A percentile compares a stretch with the other conserved stretches of the same genome.
These are phyloP conservation scores for Boletus albobrunnescens DNA, from an alignment of 1,284 basidiomycete species.

Conservation along the genomic window DNA sequence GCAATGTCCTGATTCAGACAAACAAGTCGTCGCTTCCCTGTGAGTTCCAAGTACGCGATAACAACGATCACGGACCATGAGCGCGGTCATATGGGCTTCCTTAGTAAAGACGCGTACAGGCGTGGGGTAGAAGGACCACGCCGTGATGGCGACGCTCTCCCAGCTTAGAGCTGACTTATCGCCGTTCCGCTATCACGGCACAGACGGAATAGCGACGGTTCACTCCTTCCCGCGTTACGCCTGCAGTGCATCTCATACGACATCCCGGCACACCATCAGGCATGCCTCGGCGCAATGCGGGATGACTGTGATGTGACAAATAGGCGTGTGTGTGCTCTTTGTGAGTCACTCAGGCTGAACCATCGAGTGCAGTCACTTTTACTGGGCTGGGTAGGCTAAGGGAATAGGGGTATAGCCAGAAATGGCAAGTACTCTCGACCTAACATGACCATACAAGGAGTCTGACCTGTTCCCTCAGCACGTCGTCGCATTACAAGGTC, in stretches of 20 bases:
- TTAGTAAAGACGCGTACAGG: not conserved
- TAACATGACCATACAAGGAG: constrained; percentile 29
- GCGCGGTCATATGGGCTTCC: not conserved
- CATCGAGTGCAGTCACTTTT: no score
- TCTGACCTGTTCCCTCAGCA: not conserved
- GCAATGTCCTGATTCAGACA: constrained; percentile 4
- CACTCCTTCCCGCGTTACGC: no score
- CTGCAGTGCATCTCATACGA: not conserved
- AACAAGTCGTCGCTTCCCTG: not conserved
- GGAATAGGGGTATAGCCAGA: constrained; percentile 2
- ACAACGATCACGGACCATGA: not conserved
- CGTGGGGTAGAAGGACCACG: not conserved
- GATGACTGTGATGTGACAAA: not conserved
- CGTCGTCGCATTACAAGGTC: constrained; percentile 1
- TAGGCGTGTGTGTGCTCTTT: not conserved
- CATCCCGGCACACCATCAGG: not conserved
- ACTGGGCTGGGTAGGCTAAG: no score
- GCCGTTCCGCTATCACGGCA: not conserved
- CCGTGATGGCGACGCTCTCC: not conserved
- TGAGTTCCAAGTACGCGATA: not conserved
- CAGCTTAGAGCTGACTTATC: constrained; percentile 7
- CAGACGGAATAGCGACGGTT: constrained; percentile 1
- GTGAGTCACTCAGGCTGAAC: not conserved
- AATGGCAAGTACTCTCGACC: not conserved
- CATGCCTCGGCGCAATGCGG: constrained; percentile 5